phyloP scores from a whole-genome alignment of 371 early-diverging fungal species.

The Saksenaea oblongispora region DNA sequence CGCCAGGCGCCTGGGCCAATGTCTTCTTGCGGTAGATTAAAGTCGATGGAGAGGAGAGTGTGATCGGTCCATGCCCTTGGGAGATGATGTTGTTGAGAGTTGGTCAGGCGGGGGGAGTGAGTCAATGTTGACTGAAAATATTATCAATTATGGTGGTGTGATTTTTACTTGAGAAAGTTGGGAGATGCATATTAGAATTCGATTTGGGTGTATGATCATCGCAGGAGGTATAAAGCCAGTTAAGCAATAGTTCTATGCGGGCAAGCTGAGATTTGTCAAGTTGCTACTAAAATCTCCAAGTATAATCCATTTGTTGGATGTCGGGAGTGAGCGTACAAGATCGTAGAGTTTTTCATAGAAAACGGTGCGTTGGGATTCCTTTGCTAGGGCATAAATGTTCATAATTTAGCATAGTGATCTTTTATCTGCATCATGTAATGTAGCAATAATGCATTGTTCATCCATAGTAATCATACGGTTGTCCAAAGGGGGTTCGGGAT shows the following conservation, averaged over 20 bases:
- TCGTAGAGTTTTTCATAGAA: neutral
- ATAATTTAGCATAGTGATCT: neutral
- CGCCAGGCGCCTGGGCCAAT: conserved; percentile 18
- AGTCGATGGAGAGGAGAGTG: neutral
- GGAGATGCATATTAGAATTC: too few species aligned
- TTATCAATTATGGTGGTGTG: too few species aligned
- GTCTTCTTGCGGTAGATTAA: neutral
- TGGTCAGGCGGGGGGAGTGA: too few species aligned
- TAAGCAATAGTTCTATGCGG: neutral
- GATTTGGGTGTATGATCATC: too few species aligned
- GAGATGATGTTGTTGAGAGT: too few species aligned
- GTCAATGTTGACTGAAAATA: too few species aligned
- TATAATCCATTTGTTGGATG: neutral
- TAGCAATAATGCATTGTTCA: conserved; percentile 2
- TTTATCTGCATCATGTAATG: neutral
- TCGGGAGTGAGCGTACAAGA: neutral
- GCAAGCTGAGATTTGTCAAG: neutral
- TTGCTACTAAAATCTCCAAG: conserved; percentile 13
- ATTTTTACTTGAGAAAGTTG: too few species aligned
- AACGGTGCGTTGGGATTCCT: neutral
- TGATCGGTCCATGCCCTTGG: conserved; percentile 3
- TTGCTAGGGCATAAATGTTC: conserved; percentile 12
- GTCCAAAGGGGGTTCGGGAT: neutral
- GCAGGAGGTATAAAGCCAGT: neutral
- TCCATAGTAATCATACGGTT: conserved; percentile 4